phyloP scores from a whole-genome alignment of 2,329 filamentous ascomycete species.

The Fusarium agapanthi region DNA sequence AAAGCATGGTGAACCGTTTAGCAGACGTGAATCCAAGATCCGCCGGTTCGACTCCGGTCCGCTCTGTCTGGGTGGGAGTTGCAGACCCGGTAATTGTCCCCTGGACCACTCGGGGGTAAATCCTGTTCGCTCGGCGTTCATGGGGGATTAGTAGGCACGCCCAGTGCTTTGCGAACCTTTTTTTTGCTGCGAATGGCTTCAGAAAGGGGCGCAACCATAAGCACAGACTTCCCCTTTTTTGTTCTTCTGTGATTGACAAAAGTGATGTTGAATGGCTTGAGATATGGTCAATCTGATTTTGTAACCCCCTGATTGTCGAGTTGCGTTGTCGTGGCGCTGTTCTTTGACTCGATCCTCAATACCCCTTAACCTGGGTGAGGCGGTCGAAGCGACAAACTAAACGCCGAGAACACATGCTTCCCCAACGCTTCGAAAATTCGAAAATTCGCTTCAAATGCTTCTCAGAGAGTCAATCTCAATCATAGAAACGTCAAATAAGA shows the following conservation, averaged over 20 bases:
- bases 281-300: rapidly evolving
- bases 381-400: not conserved
- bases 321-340: not conserved
- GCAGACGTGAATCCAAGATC: rapidly evolving
- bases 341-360: not conserved
- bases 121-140: constrained; percentile 4
- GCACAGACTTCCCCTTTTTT: not conserved
- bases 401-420: not conserved
- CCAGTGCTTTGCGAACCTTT: constrained; percentile 22
- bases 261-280: not conserved
- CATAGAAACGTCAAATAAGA: not conserved
- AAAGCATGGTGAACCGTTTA: not conserved
- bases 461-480: rapidly evolving
- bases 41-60: constrained; percentile 4
- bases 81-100: not conserved
- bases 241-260: rapidly evolving
- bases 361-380: not conserved
- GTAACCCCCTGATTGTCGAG: rapidly evolving
- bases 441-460: not conserved
- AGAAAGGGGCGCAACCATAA: not conserved
- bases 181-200: not conserved
- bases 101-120: not conserved
- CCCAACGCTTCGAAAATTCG: not conserved
- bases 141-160: constrained; percentile 19
- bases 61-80: not conserved